Percentiles rank a stretch among this genome's conserved stretches.
These are phyloP conservation scores for Capillidium heterosporum DNA, from an alignment of 371 early-diverging fungal genomes.

Conservation along the genomic window DNA sequence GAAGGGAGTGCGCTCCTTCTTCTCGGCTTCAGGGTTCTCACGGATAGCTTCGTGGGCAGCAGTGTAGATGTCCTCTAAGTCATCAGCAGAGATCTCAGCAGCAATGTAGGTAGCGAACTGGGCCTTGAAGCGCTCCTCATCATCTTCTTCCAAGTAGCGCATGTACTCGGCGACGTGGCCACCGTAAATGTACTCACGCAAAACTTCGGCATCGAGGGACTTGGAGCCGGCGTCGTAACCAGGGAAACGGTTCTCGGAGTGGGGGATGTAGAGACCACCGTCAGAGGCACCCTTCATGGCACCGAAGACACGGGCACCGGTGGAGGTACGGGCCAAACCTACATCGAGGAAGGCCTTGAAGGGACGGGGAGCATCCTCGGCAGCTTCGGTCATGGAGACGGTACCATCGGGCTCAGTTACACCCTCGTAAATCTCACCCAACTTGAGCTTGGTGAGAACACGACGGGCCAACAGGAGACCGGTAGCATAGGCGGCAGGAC, in stretches of 20 bases:
- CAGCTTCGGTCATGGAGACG: slow-evolving; percentile 75
- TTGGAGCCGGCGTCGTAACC: slow-evolving; percentile 89
- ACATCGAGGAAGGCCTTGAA: slow-evolving; percentile 99
- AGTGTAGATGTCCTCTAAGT: slow-evolving; percentile 90
- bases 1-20: slow-evolving; percentile 47
- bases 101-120: slow-evolving; percentile 95
- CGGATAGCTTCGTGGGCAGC: slow-evolving; percentile 91
- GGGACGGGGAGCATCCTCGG: slow-evolving; percentile 91
- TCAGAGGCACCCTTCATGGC: slow-evolving; percentile 99
- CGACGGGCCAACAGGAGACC: slow-evolving; percentile 98
- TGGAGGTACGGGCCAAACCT: slow-evolving; percentile 97
- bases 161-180: slow-evolving; percentile 98
- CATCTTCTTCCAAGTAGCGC: slow-evolving; percentile 93
- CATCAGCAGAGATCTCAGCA: slow-evolving; percentile 78
- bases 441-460: slow-evolving; percentile 87
- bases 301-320: slow-evolving; percentile 97
- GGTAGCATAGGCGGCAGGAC: slow-evolving; percentile 98
- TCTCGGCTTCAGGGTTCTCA: slow-evolving; percentile 57
- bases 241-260: slow-evolving; percentile 96
- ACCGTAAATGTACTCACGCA: slow-evolving; percentile 97
- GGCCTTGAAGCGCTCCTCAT: slow-evolving; percentile 93
- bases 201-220: slow-evolving; percentile 85
- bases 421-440: slow-evolving; percentile 92
- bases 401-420: slow-evolving; percentile 88
- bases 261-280: slow-evolving; percentile 97